Base-by-base conservation (phyloP, 164 flowering plant species). In the Kingdonia uniflora region DNA sequence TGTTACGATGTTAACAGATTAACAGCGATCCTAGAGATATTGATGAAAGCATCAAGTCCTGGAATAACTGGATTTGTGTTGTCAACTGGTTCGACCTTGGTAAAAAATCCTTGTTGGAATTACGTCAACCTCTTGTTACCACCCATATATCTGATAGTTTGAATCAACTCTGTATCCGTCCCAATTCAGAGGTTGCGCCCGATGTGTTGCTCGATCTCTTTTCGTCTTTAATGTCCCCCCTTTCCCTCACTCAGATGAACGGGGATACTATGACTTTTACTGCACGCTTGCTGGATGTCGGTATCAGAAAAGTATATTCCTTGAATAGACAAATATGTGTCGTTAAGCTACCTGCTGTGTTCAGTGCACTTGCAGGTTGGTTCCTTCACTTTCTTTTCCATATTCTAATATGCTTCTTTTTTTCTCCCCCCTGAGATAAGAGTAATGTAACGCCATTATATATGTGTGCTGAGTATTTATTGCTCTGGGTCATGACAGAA, bases 291-390 rank as follows among this genome's bases (percentile, higher is more conserved):
- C 76, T 94, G 42, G 87, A 75, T 73, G 77, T 62, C 62, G 97
- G 96, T 51, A 77, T 85, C 70, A 66, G 26, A 49, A 94, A 76
- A 68, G 78, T 78, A 24, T 80, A 73, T 74, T 49, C 71, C 14
- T 60, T 81, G 14, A 75, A 87, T 63, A 69, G 91, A 56, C 68
- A 85, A 61, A 57, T 71, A 0, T 85, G 88, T 35, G 71, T 78
- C 0, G 72, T 66, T 23, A 89, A 87, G 73, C 90, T 94, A 47
- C 97, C 97, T 33, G 26, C 70, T 55, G 66, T 85, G 15, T 80
- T 87, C 64, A 82, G 51, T 57, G 77, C 88, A 13, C 87, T 89
- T 38, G 79, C 64, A 87, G 99, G 99, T 94, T 42, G 33, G 68
- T 43, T 54, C 20, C 49, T 42, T 37, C 2, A 29, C 19, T 16